A percentile compares a stretch with the other conserved stretches of the same genome.
Conservation (phyloP, 2,329 filamentous ascomycete genomes). For the Penicillium aurantiogriseum region DNA sequence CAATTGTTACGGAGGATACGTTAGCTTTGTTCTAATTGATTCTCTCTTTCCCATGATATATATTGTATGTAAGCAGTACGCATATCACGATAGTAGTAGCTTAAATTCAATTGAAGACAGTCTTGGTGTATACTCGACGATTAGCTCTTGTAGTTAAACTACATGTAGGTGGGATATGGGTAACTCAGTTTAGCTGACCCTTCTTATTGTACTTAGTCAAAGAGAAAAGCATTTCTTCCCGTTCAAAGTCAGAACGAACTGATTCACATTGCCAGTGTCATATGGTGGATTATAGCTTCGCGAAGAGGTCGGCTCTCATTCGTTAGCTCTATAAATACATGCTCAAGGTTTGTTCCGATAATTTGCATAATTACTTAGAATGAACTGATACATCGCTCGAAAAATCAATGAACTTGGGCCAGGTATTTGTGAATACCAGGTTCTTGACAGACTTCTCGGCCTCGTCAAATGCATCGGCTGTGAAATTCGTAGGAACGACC, state of each 20-base stretch:
- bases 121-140: background rate
- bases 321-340: background rate
- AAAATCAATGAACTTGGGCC: background rate
- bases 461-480: background rate
- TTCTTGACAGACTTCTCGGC: background rate
- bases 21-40: conserved; percentile 6
- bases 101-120: background rate
- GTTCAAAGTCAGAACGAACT: no score
- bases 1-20: background rate
- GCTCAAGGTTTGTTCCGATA: background rate
- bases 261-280: background rate
- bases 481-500: background rate
- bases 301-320: background rate
- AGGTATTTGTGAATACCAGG: background rate
- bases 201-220: no score
- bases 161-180: no score
- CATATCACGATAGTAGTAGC: background rate
- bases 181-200: no score
- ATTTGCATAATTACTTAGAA: background rate
- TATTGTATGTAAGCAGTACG: background rate
- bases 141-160: background rate
- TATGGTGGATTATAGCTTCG: background rate
- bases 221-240: no score
- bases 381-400: background rate
- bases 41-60: background rate